Percentiles rank a stretch among this genome's conserved stretches.
phyloP scores from a whole-genome alignment of 192 early-diverging fungal species.

The Linnemannia schmuckeri region DNA sequence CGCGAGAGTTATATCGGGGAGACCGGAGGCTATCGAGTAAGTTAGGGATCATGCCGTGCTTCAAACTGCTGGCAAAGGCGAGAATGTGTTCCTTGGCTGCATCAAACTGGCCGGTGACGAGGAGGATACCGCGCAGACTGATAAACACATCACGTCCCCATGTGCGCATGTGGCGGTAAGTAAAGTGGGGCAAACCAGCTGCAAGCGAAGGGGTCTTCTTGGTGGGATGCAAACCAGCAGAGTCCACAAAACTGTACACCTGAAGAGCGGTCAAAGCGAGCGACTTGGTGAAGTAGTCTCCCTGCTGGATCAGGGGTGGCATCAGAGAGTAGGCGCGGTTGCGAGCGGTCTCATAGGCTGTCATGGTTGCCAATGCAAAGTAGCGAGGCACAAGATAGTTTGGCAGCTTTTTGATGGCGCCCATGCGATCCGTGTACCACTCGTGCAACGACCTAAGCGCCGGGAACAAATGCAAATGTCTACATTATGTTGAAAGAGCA shows the following conservation, averaged over 20 bases:
- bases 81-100: constrained; percentile 90
- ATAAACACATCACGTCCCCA: constrained; percentile 99
- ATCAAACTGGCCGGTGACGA: constrained; percentile 86
- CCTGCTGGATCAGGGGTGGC: constrained; percentile 65
- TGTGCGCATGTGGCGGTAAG: constrained; percentile 91
- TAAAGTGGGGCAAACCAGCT: constrained; percentile 96
- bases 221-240: constrained; percentile 83
- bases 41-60: constrained; percentile 98
- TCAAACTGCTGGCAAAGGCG: constrained; percentile 91
- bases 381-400: constrained; percentile 94
- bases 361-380: constrained; percentile 87
- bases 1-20: constrained; percentile 96
- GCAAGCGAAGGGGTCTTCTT: constrained; percentile 76
- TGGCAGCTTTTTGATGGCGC: constrained; percentile 77
- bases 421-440: constrained; percentile 85
- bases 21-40: constrained; percentile 87
- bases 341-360: constrained; percentile 81
- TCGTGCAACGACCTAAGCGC: constrained; percentile 60
- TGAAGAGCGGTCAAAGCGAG: constrained; percentile 88
- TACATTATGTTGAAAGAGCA: constrained; percentile 5
- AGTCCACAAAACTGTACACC: constrained; percentile 85
- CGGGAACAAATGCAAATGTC: constrained; percentile 48
- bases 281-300: constrained; percentile 76
- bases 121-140: constrained; percentile 84
- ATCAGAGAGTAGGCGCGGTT: constrained; percentile 73